Conservation (phyloP, 306 rosid species). For the Casuarina glauca region DNA sequence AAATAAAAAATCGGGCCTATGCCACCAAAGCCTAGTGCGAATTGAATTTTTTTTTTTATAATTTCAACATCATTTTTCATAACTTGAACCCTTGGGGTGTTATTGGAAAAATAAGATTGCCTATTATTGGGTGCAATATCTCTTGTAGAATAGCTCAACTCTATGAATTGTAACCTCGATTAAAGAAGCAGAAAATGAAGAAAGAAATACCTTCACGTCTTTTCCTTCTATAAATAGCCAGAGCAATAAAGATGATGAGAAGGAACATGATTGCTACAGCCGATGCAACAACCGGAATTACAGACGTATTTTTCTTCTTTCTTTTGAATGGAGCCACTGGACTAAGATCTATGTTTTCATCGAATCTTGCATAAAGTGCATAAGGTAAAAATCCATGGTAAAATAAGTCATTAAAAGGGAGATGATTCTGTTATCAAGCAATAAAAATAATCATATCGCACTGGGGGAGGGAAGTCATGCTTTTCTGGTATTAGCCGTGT, state of each 20-base stretch:
- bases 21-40: background rate
- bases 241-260: conserved; percentile 2
- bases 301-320: conserved; percentile 2
- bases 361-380: conserved; percentile 22
- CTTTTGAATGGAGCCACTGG: conserved; percentile 9
- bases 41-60: too few species aligned
- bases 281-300: conserved; percentile 35
- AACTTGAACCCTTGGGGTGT: background rate
- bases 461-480: too few species aligned
- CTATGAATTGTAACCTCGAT: background rate
- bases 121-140: background rate
- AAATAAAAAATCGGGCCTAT: background rate
- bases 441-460: too few species aligned
- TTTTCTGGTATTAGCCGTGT: background rate
- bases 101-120: background rate
- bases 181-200: background rate
- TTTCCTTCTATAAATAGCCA: conserved; percentile 12
- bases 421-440: background rate
- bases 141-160: background rate
- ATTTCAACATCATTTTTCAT: background rate
- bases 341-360: conserved; percentile 27
- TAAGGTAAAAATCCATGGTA: background rate
- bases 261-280: conserved; percentile 11
- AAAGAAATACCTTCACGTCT: conserved; percentile 14
- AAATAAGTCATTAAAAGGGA: background rate